Evolutionary conservation across 305 asterid genomes (phyloP), one percentile per base, ranked within the genome.

Genomic region (Fraxinus angustifolia): DNA sequence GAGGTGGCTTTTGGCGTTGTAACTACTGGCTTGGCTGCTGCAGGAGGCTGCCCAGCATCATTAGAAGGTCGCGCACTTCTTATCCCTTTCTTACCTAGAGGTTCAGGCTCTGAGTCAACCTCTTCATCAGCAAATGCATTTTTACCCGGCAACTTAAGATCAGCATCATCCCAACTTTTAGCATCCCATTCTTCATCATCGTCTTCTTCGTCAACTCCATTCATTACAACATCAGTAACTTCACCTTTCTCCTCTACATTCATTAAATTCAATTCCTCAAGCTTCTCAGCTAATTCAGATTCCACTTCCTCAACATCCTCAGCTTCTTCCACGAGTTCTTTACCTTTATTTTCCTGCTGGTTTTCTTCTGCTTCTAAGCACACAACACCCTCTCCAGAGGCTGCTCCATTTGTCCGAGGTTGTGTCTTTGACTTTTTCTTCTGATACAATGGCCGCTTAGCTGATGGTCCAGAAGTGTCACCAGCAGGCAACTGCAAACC

Each of bases 171-270:
- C 99, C 99, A 96, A 86, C 98, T 94, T 89, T 93, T 96, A 74
- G 97, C 95, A 94, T 96, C 99, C 99, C 99, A 96, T 79, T 94
- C 98, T 78, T 90, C 97, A 75, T 92, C 96, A 70, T 94, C 94
- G 5, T 92, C 97, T 0, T 90, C 94, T 0, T 91, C 96, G 60
- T 87, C 93, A 26, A 86, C 93, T 81, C 83, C 89, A 14, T 86
- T 89, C 23, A 80, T 89, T 17, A 85, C 89, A 79, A 6, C 75
- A 31, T 31, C 75, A 33, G 75, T 16, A 70, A 33, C 93, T 74
- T 87, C 93, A 23, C 85, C 93, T 81, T 84, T 88, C 21, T 87
- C 90, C 21, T 84, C 90, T 23, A 84, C 88, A 79, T 85, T 70
- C 93, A 76, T 89, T 89, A 82, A 83, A 79, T 86, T 86, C 96